phyloP scores from a whole-genome alignment of 1,284 basidiomycete species.

The Inonotus obliquus region DNA sequence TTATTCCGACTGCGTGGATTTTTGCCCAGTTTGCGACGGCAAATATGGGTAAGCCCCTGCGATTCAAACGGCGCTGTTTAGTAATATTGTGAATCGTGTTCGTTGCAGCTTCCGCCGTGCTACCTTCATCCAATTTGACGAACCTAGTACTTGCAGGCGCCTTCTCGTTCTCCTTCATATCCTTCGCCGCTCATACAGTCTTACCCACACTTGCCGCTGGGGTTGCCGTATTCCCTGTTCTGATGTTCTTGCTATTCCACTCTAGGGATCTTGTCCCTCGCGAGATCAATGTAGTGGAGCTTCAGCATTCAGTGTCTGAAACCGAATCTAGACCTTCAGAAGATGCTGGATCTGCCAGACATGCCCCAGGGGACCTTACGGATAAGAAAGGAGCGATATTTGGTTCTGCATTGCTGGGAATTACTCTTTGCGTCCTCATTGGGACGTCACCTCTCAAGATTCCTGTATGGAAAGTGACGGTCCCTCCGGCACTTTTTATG shows the following conservation, averaged over 20 bases:
- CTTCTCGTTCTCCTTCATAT: constrained; percentile 17
- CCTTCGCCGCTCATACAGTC: constrained; percentile 23
- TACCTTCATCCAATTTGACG: constrained; percentile 41
- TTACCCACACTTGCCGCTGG: constrained; percentile 25
- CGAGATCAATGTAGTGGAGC: constrained; percentile 7
- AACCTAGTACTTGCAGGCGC: constrained; percentile 38
- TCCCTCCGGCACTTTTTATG: constrained; percentile 74
- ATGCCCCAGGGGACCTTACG: neutral
- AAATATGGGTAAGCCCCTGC: constrained; percentile 65
- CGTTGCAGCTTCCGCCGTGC: constrained; percentile 36
- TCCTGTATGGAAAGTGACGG: constrained; percentile 75
- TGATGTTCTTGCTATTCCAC: constrained; percentile 13
- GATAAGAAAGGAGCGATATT: constrained; percentile 35
- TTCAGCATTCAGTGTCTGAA: neutral
- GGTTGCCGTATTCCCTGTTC: constrained; percentile 17
- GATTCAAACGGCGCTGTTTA: constrained; percentile 27
- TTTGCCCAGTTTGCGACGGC: constrained; percentile 71
- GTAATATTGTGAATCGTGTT: constrained; percentile 44
- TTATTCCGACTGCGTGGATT: constrained; percentile 58
- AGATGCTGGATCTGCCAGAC: neutral
- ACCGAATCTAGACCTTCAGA: neutral
- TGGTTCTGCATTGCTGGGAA: constrained; percentile 36
- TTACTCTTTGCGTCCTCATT: constrained; percentile 52
- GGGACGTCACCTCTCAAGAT: constrained; percentile 45
- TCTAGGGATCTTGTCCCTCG: constrained; percentile 8